phyloP scores from a whole-genome alignment of 2,329 filamentous ascomycete species.

The Botrytis sinoallii region DNA sequence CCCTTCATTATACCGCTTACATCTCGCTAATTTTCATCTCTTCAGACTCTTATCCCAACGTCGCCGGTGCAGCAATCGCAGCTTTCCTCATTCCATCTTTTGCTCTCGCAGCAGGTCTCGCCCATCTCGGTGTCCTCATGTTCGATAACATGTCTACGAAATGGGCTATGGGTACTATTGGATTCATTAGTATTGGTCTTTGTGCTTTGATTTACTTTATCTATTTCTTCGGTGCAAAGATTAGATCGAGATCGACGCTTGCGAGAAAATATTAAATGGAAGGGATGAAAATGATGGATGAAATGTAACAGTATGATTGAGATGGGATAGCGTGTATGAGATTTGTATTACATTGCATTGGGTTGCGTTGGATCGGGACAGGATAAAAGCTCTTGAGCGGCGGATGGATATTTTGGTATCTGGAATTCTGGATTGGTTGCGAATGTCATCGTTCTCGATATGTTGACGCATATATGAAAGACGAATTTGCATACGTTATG shows the following conservation, averaged over 20 bases:
- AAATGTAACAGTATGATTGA: neutral
- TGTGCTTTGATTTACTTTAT: slow-evolving; percentile 43
- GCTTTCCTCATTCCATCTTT: slow-evolving; percentile 46
- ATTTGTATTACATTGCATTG: neutral
- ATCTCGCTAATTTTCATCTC: neutral
- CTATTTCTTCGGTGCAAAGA: slow-evolving; percentile 36
- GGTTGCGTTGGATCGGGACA: neutral
- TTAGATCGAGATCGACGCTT: slow-evolving; percentile 9
- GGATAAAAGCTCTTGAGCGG: neutral
- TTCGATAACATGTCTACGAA: slow-evolving; percentile 39
- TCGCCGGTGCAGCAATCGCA: slow-evolving; percentile 43
- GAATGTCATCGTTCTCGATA: neutral
- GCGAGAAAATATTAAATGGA: slow-evolving; percentile 9
- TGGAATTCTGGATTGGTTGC: neutral
- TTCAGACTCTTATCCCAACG: slow-evolving; percentile 42
- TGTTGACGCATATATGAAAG: neutral
- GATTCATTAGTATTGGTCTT: slow-evolving; percentile 42
- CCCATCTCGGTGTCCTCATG: slow-evolving; percentile 41
- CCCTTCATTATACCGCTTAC: neutral
- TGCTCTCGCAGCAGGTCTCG: slow-evolving; percentile 41
- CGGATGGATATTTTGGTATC: neutral
- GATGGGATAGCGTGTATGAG: neutral
- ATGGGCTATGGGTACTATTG: slow-evolving; percentile 44
- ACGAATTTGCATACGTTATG: neutral
- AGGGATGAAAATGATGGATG: neutral